Evolutionary conservation across 225 moss, liverwort and hornwort genomes (phyloP).

Genomic region (Pseudoscleropodium purum): DNA sequence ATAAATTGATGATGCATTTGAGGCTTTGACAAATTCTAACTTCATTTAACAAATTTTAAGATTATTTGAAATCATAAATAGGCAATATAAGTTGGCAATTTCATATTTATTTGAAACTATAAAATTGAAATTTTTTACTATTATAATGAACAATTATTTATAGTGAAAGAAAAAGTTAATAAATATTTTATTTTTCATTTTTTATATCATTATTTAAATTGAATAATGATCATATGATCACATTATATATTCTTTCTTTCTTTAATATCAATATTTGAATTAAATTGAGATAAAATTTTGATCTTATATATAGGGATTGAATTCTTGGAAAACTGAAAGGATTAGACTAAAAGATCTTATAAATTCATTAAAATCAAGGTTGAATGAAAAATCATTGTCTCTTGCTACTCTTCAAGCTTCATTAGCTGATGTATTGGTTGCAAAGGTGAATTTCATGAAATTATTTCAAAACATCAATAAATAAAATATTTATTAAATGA

Average conservation of each 20-base stretch:
- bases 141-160: too few species aligned
- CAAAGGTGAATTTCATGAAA: neutral
- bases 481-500: neutral
- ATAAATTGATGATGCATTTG: neutral
- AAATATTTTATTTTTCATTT: neutral
- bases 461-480: neutral
- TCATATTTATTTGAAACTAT: neutral
- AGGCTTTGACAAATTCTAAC: neutral
- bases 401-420: constrained; percentile 5
- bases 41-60: neutral
- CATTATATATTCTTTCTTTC: too few species aligned
- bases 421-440: constrained; percentile 1
- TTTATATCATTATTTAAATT: neutral
- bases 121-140: neutral
- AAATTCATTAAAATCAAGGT: neutral
- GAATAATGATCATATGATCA: too few species aligned
- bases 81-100: neutral
- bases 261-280: neutral
- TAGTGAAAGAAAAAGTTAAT: neutral
- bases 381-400: constrained; percentile 21
- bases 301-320: neutral
- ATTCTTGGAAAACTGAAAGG: constrained; percentile 27
- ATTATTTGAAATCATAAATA: neutral
- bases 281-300: neutral
- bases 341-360: neutral